Conservation (phyloP, 768 basidiomycete species). For the Tulasnella sp. region DNA sequence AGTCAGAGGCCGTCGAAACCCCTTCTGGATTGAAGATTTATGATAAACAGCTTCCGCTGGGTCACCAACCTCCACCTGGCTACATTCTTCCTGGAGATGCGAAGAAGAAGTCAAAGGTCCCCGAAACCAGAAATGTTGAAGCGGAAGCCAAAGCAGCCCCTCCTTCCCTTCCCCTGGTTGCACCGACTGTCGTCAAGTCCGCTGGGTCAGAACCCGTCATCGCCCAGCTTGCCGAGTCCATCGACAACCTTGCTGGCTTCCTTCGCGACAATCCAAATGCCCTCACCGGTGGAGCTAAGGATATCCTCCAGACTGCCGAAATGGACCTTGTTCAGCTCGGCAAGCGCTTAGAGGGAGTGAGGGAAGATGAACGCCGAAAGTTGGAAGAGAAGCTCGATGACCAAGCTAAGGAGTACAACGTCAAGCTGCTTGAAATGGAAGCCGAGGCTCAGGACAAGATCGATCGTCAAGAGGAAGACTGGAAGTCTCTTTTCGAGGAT, state of each 20-base stretch:
- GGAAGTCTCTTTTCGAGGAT: constrained; percentile 69
- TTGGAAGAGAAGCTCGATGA: constrained; percentile 66
- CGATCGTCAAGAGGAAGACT: constrained; percentile 76
- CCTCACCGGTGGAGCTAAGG: constrained; percentile 52
- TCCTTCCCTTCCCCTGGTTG: constrained; percentile 60
- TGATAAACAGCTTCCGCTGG: constrained; percentile 70
- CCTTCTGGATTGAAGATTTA: constrained; percentile 42
- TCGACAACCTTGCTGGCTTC: constrained; percentile 83
- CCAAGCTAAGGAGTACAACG: constrained; percentile 71
- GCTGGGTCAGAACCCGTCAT: constrained; percentile 82
- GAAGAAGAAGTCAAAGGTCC: constrained; percentile 33
- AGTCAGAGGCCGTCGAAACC: constrained; percentile 26
- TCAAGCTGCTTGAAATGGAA: constrained; percentile 72
- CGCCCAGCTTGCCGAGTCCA: constrained; percentile 81
- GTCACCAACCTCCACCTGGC: constrained; percentile 90
- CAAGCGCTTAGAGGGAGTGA: constrained; percentile 65
- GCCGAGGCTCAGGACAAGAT: constrained; percentile 81
- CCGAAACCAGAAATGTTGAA: constrained; percentile 15
- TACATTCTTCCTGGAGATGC: constrained; percentile 54
- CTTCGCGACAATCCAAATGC: constrained; percentile 65
- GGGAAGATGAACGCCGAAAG: constrained; percentile 64
- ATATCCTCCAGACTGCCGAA: constrained; percentile 73
- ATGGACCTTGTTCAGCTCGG: constrained; percentile 71
- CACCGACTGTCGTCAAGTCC: constrained; percentile 68
- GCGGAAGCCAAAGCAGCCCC: constrained; percentile 28